These are phyloP conservation scores for Linnemannia hyalina DNA, from an alignment of 192 early-diverging fungal genomes.

Conservation along the genomic window DNA sequence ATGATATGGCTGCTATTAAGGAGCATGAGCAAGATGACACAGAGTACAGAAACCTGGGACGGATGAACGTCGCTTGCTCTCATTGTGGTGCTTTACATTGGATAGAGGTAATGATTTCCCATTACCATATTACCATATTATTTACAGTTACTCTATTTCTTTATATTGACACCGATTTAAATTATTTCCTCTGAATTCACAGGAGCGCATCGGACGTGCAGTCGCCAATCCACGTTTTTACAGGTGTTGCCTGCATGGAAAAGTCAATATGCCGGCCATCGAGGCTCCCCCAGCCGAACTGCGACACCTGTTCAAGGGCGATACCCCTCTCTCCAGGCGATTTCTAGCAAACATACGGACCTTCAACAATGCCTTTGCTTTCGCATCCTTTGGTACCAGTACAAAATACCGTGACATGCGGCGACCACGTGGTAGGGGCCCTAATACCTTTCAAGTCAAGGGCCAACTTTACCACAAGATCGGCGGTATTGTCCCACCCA, in stretches of 20 bases:
- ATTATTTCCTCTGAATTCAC: background rate
- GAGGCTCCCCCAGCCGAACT: background rate
- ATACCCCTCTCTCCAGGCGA: background rate
- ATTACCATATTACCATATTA: too few relatives aligned
- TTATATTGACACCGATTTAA: too few relatives aligned
- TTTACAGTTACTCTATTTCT: too few relatives aligned
- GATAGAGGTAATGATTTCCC: too few relatives aligned
- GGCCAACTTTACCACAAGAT: constrained; percentile 14
- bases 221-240: background rate
- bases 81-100: constrained; percentile 3
- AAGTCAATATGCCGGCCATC: background rate
- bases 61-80: background rate
- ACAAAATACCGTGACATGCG: background rate
- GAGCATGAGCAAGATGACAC: background rate
- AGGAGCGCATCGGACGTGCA: background rate
- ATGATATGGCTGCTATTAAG: background rate
- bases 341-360: background rate
- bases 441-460: constrained; percentile 7
- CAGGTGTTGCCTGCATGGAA: background rate
- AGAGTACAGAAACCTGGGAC: background rate
- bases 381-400: constrained; percentile 8
- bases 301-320: background rate
- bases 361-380: too few relatives aligned
- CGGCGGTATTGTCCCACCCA: background rate
- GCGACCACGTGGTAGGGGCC: background rate